Evolutionary conservation across 331 rosid species (phyloP), one percentile per base, ranked within the genome.

Genomic region (Acacia concinna): DNA sequence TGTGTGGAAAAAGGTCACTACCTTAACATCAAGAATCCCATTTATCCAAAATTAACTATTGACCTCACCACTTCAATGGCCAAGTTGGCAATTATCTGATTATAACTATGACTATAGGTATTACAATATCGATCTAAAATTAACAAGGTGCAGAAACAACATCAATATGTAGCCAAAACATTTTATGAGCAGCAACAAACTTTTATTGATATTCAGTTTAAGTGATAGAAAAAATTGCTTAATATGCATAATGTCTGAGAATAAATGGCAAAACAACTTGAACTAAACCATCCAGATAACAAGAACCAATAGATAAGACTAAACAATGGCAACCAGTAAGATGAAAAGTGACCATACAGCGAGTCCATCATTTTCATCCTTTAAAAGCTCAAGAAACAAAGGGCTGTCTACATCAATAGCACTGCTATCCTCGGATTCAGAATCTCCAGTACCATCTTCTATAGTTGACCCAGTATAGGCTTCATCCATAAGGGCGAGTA

Each of bases 401-500:
- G 99, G 92, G 86, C 90, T 96, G 70, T 88, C 89, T 41, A 86
- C 98, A 81, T 96, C 97, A 31, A 93, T 88, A 41, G 91, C 84
- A 81, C 72, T 86, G 86, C 79, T 93, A 74, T 90, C 97, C 85
- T 93, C 99, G 63, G 89, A 91, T 85, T 90, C 99, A 63, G 92
- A 95, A 84, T 93, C 98, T 79, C 93, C 98, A 43, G 94, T 97
- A 31, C 93, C 97, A 87, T 90, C 97, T 81, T 89, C 99, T 31
- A 96, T 93, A 43, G 94, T 93, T 71, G 97, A 93, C 82, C 99
- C 99, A 21, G 99, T 93, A 84, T 96, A 96, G 56, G 98, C 99
- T 85, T 96, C 99, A 86, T 96, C 99, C 99, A 96, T 96, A 63
- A 96, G 96, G 56, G 98, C 99, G 52, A 96, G 98, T 78, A 96